These are phyloP conservation scores for Gossypioides kirkii DNA, from an alignment of 345 rosid genomes.

Conservation along the genomic window DNA sequence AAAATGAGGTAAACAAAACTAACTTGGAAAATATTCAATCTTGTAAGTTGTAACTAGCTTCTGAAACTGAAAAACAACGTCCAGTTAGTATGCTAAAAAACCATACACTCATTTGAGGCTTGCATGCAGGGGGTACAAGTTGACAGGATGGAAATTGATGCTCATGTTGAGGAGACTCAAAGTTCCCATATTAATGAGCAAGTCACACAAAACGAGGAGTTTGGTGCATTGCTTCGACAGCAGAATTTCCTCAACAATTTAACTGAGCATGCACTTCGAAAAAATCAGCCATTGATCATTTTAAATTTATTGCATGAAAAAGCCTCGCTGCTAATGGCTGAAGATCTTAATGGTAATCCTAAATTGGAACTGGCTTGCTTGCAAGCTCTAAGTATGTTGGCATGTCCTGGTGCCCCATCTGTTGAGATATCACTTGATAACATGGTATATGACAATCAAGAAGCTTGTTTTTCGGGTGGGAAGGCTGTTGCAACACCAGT, in stretches of 20 bases:
- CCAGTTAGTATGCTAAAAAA: background rate
- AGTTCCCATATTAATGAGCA: slow-evolving; percentile 33
- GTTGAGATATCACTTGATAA: slow-evolving; percentile 37
- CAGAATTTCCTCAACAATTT: slow-evolving; percentile 57
- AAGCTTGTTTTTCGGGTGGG: slow-evolving; percentile 27
- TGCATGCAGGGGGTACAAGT: slow-evolving; percentile 66
- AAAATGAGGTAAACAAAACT: slow-evolving; percentile 61
- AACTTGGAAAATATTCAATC: background rate
- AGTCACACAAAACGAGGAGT: slow-evolving; percentile 51
- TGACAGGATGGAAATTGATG: slow-evolving; percentile 61
- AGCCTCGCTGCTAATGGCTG: slow-evolving; percentile 31
- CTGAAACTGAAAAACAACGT: background rate
- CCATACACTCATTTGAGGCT: slow-evolving; percentile 10
- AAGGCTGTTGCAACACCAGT: slow-evolving; percentile 28
- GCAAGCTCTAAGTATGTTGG: slow-evolving; percentile 55
- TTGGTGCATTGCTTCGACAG: slow-evolving; percentile 44
- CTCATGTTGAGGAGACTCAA: slow-evolving; percentile 32
- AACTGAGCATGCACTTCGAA: slow-evolving; percentile 69
- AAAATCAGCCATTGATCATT: slow-evolving; percentile 67
- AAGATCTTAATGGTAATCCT: slow-evolving; percentile 45
- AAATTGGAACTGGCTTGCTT: slow-evolving; percentile 69
- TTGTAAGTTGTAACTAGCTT: background rate
- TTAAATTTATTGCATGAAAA: slow-evolving; percentile 68
- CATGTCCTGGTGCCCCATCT: slow-evolving; percentile 39
- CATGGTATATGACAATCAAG: slow-evolving; percentile 38